Base-by-base conservation (phyloP, 805 yeast species). In the Lachancea mirantina region DNA sequence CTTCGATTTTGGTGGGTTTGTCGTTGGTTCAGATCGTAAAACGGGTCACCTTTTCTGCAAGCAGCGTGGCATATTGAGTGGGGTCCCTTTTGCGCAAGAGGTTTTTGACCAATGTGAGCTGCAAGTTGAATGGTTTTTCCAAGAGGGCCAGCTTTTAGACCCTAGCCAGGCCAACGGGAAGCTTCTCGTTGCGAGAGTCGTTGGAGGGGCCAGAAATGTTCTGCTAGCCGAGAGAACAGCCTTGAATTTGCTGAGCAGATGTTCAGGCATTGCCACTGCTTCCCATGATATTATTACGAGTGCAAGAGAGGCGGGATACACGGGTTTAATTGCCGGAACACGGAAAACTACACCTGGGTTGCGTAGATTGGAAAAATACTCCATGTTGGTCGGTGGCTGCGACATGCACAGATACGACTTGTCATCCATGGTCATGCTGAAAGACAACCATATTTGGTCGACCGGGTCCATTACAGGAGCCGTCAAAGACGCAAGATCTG, bases 331-430 rank as follows among this genome's bases (percentile, higher is more conserved):
- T 53, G 96, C 97, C 0, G 97, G 96, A 5, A 88, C 97, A 1
- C 73, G 97, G 53, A 88, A 88, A 61, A 89, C 96, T n/a, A 89
- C 97, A 0, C 97, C 97, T 0, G 97, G 97, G 0, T 70, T 88
- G 41, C 74, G 97, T 50, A 65, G 78, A 26, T 61, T 89, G 37
- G 97, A 88, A 54, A 88, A 88, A 56, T 88, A 88, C 60, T 80
- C 95, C 15, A 89, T 88, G 97, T 62, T 84, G 19, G 94, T 88
- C 7, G 97, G 96, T 19, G 96, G 96, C 3, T 82, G 84, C 35
- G 97, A 88, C 53, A 72, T 92, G 35, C 97, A 88, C 57, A 69
- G 97, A 42, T 84, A 84, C 52, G 96, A 89, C 54, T 71, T 88
- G 36, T 78, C 92, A 27, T 74, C 92, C 2, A 88, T 88, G 97